Evolutionary conservation across 2,329 filamentous ascomycete genomes (phyloP).

Genomic region (Talaromyces sp.): DNA sequence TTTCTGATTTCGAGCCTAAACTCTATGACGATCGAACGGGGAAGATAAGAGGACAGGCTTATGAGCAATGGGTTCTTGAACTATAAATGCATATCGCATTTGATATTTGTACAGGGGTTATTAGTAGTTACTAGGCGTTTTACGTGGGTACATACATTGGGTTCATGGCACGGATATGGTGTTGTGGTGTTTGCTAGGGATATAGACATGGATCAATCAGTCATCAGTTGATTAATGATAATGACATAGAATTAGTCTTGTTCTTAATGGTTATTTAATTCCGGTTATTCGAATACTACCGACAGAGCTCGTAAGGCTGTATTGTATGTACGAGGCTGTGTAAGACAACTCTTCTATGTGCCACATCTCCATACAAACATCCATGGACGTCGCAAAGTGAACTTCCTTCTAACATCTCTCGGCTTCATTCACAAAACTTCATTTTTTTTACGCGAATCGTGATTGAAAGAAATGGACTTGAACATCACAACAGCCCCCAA

Average conservation of each 20-base stretch:
- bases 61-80: constrained; percentile 43
- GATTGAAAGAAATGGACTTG: background rate
- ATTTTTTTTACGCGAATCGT: background rate
- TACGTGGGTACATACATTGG: background rate
- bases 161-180: background rate
- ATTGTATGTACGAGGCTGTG: background rate
- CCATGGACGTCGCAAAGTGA: background rate
- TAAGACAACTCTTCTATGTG: background rate
- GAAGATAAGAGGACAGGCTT: constrained; percentile 36
- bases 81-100: constrained; percentile 18
- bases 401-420: background rate
- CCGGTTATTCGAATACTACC: background rate
- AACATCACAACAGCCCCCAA: constrained; percentile 1
- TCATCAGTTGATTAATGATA: background rate
- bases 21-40: constrained; percentile 35
- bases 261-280: background rate
- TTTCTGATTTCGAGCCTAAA: constrained; percentile 44
- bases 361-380: background rate
- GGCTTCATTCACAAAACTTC: background rate
- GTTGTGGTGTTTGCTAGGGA: background rate
- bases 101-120: background rate
- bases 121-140: background rate
- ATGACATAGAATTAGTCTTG: background rate
- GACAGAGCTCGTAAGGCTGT: too few relatives aligned
- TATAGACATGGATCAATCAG: background rate